phyloP scores from a whole-genome alignment of 305 asterid genomes.

The Rubia tinctorum region DNA sequence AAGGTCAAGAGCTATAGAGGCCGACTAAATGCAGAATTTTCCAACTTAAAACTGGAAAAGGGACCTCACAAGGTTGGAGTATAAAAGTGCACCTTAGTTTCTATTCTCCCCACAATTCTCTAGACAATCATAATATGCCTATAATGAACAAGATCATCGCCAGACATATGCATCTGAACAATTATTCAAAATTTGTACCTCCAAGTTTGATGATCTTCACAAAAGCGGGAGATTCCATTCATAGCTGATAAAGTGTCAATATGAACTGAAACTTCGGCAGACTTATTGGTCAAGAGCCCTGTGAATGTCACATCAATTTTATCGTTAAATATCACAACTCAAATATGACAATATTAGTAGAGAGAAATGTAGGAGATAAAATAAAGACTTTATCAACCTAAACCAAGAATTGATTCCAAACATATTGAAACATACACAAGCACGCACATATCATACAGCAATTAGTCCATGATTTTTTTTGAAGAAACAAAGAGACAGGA shows the following conservation, averaged over 20 bases:
- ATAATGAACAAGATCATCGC: not conserved
- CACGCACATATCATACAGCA: not conserved
- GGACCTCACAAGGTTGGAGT: not conserved
- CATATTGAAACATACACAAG: not conserved
- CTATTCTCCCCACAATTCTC: not conserved
- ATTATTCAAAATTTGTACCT: slow-evolving; percentile 38
- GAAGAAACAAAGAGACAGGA: not conserved
- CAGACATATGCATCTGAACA: not conserved
- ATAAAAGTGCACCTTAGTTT: not conserved
- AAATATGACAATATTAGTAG: not conserved
- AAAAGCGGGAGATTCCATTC: slow-evolving; percentile 95
- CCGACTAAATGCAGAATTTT: not conserved
- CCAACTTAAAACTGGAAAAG: not conserved
- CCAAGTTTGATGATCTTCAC: slow-evolving; percentile 76
- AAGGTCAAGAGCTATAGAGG: not conserved
- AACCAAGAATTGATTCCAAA: not conserved
- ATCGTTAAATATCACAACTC: not conserved
- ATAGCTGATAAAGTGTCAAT: slow-evolving; percentile 90
- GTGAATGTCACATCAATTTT: slow-evolving; percentile 19
- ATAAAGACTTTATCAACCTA: not conserved
- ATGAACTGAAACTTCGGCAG: slow-evolving; percentile 72
- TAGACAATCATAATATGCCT: not conserved
- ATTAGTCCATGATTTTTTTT: not conserved
- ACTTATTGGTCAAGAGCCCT: slow-evolving; percentile 49
- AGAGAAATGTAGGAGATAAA: not conserved